phyloP scores from a whole-genome alignment of 2,329 filamentous ascomycete genomes.

The Colletotrichum tropicale region DNA sequence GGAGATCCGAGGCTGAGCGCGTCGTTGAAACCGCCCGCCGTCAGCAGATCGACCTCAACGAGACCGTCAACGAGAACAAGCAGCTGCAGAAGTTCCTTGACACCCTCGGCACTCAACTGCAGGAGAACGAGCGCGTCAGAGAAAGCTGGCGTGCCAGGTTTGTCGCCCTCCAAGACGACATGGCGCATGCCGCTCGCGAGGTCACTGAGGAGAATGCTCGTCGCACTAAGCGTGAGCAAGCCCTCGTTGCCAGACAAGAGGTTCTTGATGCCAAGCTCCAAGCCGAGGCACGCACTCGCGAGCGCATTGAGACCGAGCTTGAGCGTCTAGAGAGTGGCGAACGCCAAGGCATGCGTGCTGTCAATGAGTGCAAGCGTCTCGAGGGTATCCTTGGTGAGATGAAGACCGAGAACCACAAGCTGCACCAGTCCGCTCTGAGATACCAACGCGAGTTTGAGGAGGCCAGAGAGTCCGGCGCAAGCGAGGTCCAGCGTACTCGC shows the following conservation, averaged over 20 bases:
- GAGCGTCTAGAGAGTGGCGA: constrained; percentile 69
- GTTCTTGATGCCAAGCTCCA: constrained; percentile 79
- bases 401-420: constrained; percentile 71
- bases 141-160: constrained; percentile 87
- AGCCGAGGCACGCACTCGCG: constrained; percentile 73
- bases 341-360: constrained; percentile 67
- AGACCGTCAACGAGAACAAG: constrained; percentile 66
- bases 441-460: constrained; percentile 86
- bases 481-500: constrained; percentile 82
- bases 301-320: constrained; percentile 70
- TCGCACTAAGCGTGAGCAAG: constrained; percentile 80
- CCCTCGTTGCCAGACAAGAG: constrained; percentile 79
- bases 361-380: constrained; percentile 65
- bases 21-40: constrained; percentile 56
- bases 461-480: constrained; percentile 77
- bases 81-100: constrained; percentile 76
- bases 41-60: constrained; percentile 52
- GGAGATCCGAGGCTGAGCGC: constrained; percentile 66
- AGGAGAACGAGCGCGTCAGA: constrained; percentile 84
- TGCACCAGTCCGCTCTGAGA: constrained; percentile 71
- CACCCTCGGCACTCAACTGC: constrained; percentile 76
- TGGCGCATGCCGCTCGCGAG: constrained; percentile 78
- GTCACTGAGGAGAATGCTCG: constrained; percentile 82
- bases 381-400: constrained; percentile 61
- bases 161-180: constrained; percentile 84